A percentile compares a stretch with the other conserved stretches of the same genome.
These are phyloP conservation scores for Penicillium fimorum DNA, from an alignment of 495 filamentous ascomycete species.

Conservation along the genomic window DNA sequence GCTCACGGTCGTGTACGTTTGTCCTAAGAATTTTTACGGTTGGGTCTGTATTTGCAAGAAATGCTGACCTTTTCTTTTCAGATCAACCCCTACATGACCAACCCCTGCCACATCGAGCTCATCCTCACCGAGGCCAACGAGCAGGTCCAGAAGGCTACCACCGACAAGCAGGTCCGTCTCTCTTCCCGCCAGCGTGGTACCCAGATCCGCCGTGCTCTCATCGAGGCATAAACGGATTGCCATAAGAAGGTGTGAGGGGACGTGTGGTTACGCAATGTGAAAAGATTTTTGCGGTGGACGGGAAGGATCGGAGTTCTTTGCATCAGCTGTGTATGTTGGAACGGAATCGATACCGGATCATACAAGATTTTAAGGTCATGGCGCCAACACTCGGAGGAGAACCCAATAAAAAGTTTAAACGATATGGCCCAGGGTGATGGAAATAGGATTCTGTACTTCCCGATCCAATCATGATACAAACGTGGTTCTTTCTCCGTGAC, in stretches of 20 bases:
- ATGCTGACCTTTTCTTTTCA: slow-evolving; percentile 33
- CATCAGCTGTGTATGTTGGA: slow-evolving; percentile 33
- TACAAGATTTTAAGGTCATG: slow-evolving; percentile 40
- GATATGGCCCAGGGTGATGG: slow-evolving; percentile 29
- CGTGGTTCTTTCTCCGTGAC: slow-evolving; percentile 29
- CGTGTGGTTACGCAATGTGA: slow-evolving; percentile 16
- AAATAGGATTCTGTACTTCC: slow-evolving; percentile 31
- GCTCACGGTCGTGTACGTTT: slow-evolving; percentile 96
- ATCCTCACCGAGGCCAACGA: slow-evolving; percentile 97
- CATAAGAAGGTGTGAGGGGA: slow-evolving; percentile 29
- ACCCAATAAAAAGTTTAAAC: slow-evolving; percentile 40
- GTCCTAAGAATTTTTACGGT: neutral
- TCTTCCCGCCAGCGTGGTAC: slow-evolving; percentile 85
- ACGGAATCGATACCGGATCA: slow-evolving; percentile 44
- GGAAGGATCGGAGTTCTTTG: slow-evolving; percentile 32
- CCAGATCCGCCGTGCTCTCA: slow-evolving; percentile 75
- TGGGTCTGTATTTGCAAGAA: no score
- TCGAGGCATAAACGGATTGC: slow-evolving; percentile 61
- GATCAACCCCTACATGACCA: slow-evolving; percentile 99
- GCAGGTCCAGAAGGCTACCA: slow-evolving; percentile 69
- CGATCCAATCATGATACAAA: slow-evolving; percentile 34
- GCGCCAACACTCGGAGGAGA: slow-evolving; percentile 31
- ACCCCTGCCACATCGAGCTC: slow-evolving; percentile 99
- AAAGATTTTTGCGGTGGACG: slow-evolving; percentile 33
- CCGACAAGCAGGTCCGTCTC: slow-evolving; percentile 63